Base-by-base conservation (phyloP, 2,329 filamentous ascomycete genomes). In the Blastomyces percursus region DNA sequence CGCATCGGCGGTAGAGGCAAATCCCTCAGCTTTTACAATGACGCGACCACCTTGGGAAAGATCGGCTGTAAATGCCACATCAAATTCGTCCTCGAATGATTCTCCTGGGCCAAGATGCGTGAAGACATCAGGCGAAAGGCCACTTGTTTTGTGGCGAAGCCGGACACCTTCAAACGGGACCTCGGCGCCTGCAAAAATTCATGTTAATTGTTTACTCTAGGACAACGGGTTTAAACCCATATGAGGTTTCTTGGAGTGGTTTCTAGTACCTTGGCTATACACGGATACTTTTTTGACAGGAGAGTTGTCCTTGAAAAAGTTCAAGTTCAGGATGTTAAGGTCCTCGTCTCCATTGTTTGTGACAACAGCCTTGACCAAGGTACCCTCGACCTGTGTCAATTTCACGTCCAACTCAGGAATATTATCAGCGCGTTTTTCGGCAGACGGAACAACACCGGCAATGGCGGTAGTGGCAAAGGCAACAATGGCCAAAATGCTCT, bases 11-110 rank as follows among this genome's bases (percentile, higher is more conserved):
- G 81, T 81, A 9, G 83, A 81, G 52, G 88, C 77, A 12, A 79
- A 77, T 6, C 86, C 86, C 4, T 75, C 74, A 5, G 84, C 79
- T 61, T 80, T 77, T 58, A 89, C 72, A 61, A 81, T 80, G 69
- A 84, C 85, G 59, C 76, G 75, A 63, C 85, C 85, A 44, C 78
- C 77, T n/a, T 70, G 66, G 27, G 71, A 71, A 24, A 82, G 65
- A 59, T 81, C 80, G 7, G 71, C 65, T 48, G 71, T 71, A 63
- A 66, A 66, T 12, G 76, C 75, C 52, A 76, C 70, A 59, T 75
- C 71, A 52, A 74, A 73, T 51, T 71, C 70, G 59, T 74, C 69
- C 51, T 72, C 69, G 4, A 71, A 56, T 24, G 64, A 69, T 40
- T 67, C 70, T n/a, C 72, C 71, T 40, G 67, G 64, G 62, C 67